Evolutionary conservation across 1,284 basidiomycete genomes (phyloP), one percentile per base, ranked within the genome.

Genomic region (Tilletia setariae): DNA sequence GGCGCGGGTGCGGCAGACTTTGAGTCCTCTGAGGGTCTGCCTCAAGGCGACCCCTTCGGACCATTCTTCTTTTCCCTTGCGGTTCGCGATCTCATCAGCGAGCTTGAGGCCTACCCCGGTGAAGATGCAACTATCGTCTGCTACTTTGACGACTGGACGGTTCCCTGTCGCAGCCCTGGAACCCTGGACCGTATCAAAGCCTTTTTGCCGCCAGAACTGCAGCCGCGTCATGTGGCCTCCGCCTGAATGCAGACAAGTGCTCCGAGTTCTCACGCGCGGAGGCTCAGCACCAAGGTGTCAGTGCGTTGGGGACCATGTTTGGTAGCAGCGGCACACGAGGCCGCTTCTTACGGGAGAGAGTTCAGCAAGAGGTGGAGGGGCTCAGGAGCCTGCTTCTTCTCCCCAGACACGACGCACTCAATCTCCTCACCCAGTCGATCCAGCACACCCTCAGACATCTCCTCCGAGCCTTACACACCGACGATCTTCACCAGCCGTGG

Each of bases 111-210:
- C n/a, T 28, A 8, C 25, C 56, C 28, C 3, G 56, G 56, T 19
- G 56, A 61, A 3, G 6, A 3, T 11, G 56, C 9, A 2, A 16
- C 25, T 6, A 16, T 61, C 21, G 56, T 61, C 16, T 61, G 25
- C 56, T 61, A 61, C 56, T 35, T 61, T 11, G 56, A 61, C 56
- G 56, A 61, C 56, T 49, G 46, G 46, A 49, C 46, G 7, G 19
- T 49, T 23, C 46, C 19, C 19, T 19, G 7, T 23, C 16, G 21
- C 16, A 7, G 16, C 6, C 6, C 46, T 23, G 46, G 46, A 49
- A 23, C 4, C 21, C 46, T 49, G 19, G 46, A 49, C 6, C 46
- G 46, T 7, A 23, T 49, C 46, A 49, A 49, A 49, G 46, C 46
- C 19, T 49, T 49, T 6, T 49, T 49, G 6, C 7, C 46, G n/a